phyloP scores from a whole-genome alignment of 768 basidiomycete species.

The Hypholoma fasciculare region DNA sequence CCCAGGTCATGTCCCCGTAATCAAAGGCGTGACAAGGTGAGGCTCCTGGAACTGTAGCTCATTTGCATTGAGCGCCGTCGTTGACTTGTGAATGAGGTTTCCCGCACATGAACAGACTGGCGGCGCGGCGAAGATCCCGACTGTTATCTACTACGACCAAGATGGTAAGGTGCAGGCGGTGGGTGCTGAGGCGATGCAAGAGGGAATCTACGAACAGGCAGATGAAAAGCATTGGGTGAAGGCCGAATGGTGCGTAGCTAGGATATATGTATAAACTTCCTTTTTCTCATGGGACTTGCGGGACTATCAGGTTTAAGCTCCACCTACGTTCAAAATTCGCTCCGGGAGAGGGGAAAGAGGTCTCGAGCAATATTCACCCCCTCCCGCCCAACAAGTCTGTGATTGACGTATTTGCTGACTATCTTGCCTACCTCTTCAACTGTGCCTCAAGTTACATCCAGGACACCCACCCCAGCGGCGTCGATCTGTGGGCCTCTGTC shows the following conservation, averaged over 20 bases:
- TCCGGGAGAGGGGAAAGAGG: neutral
- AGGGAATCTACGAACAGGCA: too few relatives aligned
- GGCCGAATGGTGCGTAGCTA: constrained; percentile 31
- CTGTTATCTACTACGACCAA: too few relatives aligned
- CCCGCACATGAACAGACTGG: constrained; percentile 32
- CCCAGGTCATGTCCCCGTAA: constrained; percentile 37
- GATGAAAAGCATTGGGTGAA: too few relatives aligned
- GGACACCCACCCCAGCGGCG: constrained; percentile 37
- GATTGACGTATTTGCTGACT: constrained; percentile 44
- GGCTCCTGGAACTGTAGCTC: neutral
- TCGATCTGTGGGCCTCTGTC: constrained; percentile 33
- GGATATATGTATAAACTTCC: constrained; percentile 15
- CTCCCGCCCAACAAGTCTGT: constrained; percentile 24
- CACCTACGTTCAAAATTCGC: constrained; percentile 30
- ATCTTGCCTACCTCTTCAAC: constrained; percentile 38
- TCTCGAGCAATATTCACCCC: constrained; percentile 30
- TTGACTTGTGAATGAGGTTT: constrained; percentile 30
- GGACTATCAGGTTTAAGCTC: constrained; percentile 28
- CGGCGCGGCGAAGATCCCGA: too few relatives aligned
- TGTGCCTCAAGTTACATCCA: constrained; percentile 38
- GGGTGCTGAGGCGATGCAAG: too few relatives aligned
- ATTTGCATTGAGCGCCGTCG: too few relatives aligned
- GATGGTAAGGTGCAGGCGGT: too few relatives aligned
- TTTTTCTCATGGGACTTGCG: too few relatives aligned
- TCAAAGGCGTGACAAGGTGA: constrained; percentile 44